Conservation (phyloP, 768 basidiomycete genomes). For the Phlebiopsis gigantea region DNA sequence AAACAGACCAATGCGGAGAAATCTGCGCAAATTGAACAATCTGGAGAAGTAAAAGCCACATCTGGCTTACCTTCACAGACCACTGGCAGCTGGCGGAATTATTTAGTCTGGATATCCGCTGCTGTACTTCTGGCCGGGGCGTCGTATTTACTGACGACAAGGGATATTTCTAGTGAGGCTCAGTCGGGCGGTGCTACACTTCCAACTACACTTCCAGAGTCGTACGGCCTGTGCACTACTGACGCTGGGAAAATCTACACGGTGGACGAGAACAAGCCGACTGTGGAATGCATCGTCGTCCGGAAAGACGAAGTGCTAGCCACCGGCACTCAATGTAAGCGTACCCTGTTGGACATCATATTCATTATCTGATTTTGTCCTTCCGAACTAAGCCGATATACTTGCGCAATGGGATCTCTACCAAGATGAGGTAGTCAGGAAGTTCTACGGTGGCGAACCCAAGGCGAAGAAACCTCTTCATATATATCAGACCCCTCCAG, state of each 20-base stretch:
- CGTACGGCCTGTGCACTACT: slow-evolving; percentile 56
- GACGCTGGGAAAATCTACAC: slow-evolving; percentile 55
- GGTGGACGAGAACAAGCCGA: slow-evolving; percentile 47
- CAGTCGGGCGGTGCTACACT: background rate
- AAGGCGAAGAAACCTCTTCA: slow-evolving; percentile 23
- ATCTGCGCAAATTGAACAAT: too few relatives aligned
- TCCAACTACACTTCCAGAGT: slow-evolving; percentile 14
- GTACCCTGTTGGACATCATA: background rate
- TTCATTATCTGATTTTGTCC: background rate
- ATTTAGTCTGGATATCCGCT: background rate
- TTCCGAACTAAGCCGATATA: slow-evolving; percentile 13
- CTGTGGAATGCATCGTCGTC: slow-evolving; percentile 59
- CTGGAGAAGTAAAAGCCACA: too few relatives aligned
- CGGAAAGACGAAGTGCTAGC: slow-evolving; percentile 40
- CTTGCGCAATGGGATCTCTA: slow-evolving; percentile 21
- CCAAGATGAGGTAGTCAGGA: slow-evolving; percentile 21
- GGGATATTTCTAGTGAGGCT: too few relatives aligned
- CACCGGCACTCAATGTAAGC: slow-evolving; percentile 44
- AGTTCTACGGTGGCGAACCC: slow-evolving; percentile 23
- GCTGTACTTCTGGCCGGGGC: slow-evolving; percentile 1
- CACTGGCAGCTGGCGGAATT: too few relatives aligned
- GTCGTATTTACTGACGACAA: background rate
- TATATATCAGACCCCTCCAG: slow-evolving; percentile 19
- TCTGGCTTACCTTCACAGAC: too few relatives aligned
- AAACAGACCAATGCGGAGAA: background rate